phyloP scores from a whole-genome alignment of 106 monocot genomes.

The Dendrobium catenatum region DNA sequence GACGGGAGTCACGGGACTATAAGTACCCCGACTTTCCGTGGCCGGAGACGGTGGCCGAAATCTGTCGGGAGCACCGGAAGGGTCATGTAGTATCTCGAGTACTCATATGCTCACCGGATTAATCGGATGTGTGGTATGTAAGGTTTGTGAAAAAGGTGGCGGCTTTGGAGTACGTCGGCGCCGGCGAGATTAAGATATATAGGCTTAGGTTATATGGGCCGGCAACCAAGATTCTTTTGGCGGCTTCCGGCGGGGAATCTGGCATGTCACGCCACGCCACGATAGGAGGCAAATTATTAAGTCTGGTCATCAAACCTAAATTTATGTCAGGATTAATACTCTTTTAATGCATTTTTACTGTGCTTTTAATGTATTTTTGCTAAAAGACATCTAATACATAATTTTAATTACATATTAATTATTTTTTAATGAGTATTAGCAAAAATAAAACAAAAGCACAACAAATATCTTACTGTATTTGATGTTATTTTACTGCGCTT shows the following conservation, averaged over 20 bases:
- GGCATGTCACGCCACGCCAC: conserved; percentile 13
- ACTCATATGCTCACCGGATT: conserved; percentile 30
- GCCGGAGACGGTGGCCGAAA: conserved; percentile 20
- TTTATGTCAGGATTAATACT: too few relatives aligned
- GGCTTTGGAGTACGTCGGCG: conserved; percentile 30
- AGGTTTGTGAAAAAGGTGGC: conserved; percentile 25
- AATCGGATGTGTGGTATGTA: conserved; percentile 14
- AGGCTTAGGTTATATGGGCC: conserved; percentile 34
- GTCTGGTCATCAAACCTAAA: too few relatives aligned
- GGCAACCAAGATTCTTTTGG: conserved; percentile 33
- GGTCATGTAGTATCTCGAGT: conserved; percentile 26
- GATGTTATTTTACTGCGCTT: too few relatives aligned
- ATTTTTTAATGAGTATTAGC: too few relatives aligned
- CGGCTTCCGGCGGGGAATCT: conserved; percentile 13
- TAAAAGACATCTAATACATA: too few relatives aligned
- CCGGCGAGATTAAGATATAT: conserved; percentile 20
- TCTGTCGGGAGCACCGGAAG: conserved; percentile 19
- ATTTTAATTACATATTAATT: too few relatives aligned
- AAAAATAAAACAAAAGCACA: too few relatives aligned
- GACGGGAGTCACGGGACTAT: conserved; percentile 17
- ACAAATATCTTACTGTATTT: too few relatives aligned
- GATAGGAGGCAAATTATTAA: too few relatives aligned
- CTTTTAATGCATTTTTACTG: too few relatives aligned
- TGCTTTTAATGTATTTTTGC: too few relatives aligned
- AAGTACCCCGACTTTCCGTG: conserved; percentile 29